These are phyloP conservation scores for Gentiana dahurica DNA, from an alignment of 257 asterid genomes.

Conservation along the genomic window DNA sequence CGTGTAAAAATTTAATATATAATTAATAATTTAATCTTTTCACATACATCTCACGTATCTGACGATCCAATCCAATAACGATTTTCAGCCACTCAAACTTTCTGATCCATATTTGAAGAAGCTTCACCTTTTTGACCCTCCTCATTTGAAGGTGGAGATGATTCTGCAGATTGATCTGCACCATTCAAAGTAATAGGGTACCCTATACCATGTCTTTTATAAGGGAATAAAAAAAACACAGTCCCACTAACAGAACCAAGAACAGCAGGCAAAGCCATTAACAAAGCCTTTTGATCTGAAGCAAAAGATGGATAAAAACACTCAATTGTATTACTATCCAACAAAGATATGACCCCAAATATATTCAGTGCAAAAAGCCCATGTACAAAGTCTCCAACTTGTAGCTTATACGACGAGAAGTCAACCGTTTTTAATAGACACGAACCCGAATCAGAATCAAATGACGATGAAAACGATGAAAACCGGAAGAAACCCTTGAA, in stretches of 20 bases:
- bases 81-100: no score
- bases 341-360: slow-evolving; percentile 45
- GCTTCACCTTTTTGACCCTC: no score
- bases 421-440: slow-evolving; percentile 11
- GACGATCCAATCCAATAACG: no score
- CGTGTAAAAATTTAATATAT: no score
- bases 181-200: slow-evolving; percentile 27
- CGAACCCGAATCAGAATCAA: background rate
- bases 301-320: slow-evolving; percentile 66
- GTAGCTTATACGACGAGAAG: slow-evolving; percentile 34
- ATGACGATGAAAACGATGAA: background rate
- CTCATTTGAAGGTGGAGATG: background rate
- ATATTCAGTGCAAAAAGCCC: slow-evolving; percentile 42
- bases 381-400: slow-evolving; percentile 58
- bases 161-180: background rate
- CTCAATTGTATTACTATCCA: slow-evolving; percentile 48
- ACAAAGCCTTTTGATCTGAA: slow-evolving; percentile 31
- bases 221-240: slow-evolving; percentile 46
- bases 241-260: slow-evolving; percentile 44
- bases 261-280: slow-evolving; percentile 59
- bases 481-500: slow-evolving; percentile 60
- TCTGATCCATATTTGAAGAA: no score
- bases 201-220: slow-evolving; percentile 62
- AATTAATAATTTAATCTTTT: no score
- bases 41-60: no score